These are phyloP conservation scores for Leptodontidium sp. DNA, from an alignment of 2,329 filamentous ascomycete species.

Conservation along the genomic window DNA sequence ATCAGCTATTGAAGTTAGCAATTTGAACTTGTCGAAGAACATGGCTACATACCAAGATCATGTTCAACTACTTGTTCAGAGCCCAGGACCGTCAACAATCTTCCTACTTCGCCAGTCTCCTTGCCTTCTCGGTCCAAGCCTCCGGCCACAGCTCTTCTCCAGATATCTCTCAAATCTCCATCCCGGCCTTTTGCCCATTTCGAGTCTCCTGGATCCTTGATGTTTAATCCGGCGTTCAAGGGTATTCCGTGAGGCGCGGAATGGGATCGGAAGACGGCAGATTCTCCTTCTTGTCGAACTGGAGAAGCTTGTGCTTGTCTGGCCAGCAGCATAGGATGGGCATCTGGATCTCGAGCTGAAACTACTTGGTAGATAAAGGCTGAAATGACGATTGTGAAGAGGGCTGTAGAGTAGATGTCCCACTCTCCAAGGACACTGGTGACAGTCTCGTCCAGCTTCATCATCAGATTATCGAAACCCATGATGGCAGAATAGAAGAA, in stretches of 20 bases:
- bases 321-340: slow-evolving; percentile 88
- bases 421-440: slow-evolving; percentile 77
- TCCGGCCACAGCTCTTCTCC: slow-evolving; percentile 76
- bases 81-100: slow-evolving; percentile 81
- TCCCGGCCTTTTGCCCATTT: slow-evolving; percentile 86
- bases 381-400: slow-evolving; percentile 71
- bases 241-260: slow-evolving; percentile 87
- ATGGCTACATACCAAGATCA: slow-evolving; percentile 59
- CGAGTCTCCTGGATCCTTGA: slow-evolving; percentile 80
- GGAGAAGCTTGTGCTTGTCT: slow-evolving; percentile 81
- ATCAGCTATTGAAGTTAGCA: slow-evolving; percentile 59
- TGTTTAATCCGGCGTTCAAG: slow-evolving; percentile 78
- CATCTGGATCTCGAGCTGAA: slow-evolving; percentile 81
- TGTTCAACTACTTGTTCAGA: slow-evolving; percentile 79
- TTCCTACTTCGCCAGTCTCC: slow-evolving; percentile 66
- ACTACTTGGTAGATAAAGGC: slow-evolving; percentile 77
- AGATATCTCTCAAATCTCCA: slow-evolving; percentile 91
- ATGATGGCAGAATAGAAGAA: slow-evolving; percentile 34
- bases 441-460: slow-evolving; percentile 76
- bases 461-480: slow-evolving; percentile 60
- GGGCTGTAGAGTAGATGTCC: slow-evolving; percentile 79
- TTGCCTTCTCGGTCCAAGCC: slow-evolving; percentile 69
- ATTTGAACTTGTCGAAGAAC: neutral
- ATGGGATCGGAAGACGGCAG: slow-evolving; percentile 83
- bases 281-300: slow-evolving; percentile 85